A percentile compares a stretch with the other conserved stretches of the same genome.
phyloP scores from a whole-genome alignment of 2,329 filamentous ascomycete species.

The Stachybotrys chlorohalonatus region DNA sequence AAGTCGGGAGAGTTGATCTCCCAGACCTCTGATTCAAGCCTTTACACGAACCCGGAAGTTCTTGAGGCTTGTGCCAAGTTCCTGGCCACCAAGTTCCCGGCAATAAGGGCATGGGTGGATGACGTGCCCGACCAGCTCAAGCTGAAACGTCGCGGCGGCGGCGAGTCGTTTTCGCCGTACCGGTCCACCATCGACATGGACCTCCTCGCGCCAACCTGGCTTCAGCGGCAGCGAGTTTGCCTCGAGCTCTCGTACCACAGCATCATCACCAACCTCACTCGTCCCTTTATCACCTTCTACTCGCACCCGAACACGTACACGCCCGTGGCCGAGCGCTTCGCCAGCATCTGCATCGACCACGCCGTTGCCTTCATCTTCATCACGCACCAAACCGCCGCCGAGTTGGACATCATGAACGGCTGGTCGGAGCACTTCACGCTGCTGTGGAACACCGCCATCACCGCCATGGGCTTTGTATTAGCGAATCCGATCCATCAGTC shows the following conservation, averaged over 20 bases:
- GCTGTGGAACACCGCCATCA: slow-evolving; percentile 20
- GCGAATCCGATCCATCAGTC: slow-evolving; percentile 16
- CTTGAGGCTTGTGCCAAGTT: slow-evolving; percentile 9
- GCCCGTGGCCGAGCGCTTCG: slow-evolving; percentile 7
- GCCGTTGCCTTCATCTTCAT: slow-evolving; percentile 13
- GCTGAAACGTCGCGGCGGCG: slow-evolving; percentile 17
- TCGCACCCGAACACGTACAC: slow-evolving; percentile 4
- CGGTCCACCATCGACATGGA: slow-evolving; percentile 13
- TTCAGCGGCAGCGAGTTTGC: slow-evolving; percentile 28
- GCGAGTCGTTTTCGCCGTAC: slow-evolving; percentile 24
- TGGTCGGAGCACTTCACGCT: slow-evolving; percentile 16
- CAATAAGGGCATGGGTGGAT: slow-evolving; percentile 14
- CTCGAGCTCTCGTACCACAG: slow-evolving; percentile 32
- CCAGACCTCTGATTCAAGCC: not conserved
- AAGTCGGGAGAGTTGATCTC: slow-evolving; percentile 5
- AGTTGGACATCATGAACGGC: slow-evolving; percentile 13
- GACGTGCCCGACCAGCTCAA: slow-evolving; percentile 26
- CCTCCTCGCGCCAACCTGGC: slow-evolving; percentile 26
- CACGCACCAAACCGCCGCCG: slow-evolving; percentile 11
- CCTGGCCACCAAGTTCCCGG: slow-evolving; percentile 16
- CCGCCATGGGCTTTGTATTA: slow-evolving; percentile 21
- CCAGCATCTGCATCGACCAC: slow-evolving; percentile 10
- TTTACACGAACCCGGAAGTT: slow-evolving; percentile 9
- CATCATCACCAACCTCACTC: slow-evolving; percentile 24
- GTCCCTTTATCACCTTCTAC: slow-evolving; percentile 28